A percentile compares a stretch with the other conserved stretches of the same genome.
Conservation (phyloP, 2,329 filamentous ascomycete species). For the Thermoascus crustaceus region DNA sequence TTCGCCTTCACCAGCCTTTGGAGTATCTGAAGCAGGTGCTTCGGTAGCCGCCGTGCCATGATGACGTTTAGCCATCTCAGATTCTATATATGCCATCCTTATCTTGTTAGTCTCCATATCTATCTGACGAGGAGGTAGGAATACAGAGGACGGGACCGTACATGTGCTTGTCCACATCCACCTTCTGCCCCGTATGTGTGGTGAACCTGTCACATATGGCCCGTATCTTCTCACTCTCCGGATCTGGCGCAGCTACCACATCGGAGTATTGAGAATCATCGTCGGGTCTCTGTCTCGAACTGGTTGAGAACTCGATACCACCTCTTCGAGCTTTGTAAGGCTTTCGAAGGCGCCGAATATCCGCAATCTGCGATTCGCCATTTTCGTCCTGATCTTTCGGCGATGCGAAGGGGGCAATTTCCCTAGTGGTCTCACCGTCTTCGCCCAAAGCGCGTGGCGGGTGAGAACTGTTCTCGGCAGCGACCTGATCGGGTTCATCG, state of each 20-base stretch:
- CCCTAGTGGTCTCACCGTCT: too few relatives aligned
- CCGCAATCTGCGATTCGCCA: constrained; percentile 16
- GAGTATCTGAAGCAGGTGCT: constrained; percentile 5
- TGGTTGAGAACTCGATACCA: constrained; percentile 40
- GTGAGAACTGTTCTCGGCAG: constrained; percentile 11
- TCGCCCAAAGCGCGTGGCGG: too few relatives aligned
- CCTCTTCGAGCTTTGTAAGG: constrained; percentile 29
- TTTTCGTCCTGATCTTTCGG: constrained; percentile 10
- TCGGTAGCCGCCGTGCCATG: constrained; percentile 16
- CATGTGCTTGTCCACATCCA: constrained; percentile 56
- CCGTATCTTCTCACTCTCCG: constrained; percentile 27
- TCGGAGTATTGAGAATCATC: constrained; percentile 17
- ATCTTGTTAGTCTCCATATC: constrained; percentile 47
- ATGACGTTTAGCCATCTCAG: constrained; percentile 52
- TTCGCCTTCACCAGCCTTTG: constrained; percentile 8
- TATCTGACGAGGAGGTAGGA: constrained; percentile 6
- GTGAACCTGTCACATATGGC: constrained; percentile 47
- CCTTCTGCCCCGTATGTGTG: constrained; percentile 50
- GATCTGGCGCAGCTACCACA: constrained; percentile 21
- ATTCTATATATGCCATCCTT: constrained; percentile 62
- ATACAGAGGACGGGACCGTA: constrained; percentile 35
- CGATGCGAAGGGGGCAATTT: constrained; percentile 8
- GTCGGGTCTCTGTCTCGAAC: constrained; percentile 16
- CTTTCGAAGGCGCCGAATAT: constrained; percentile 33
- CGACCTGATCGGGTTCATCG: constrained; percentile 14